phyloP scores from a whole-genome alignment of 2,329 filamentous ascomycete genomes.

The Talaromyces albobiverticillius region DNA sequence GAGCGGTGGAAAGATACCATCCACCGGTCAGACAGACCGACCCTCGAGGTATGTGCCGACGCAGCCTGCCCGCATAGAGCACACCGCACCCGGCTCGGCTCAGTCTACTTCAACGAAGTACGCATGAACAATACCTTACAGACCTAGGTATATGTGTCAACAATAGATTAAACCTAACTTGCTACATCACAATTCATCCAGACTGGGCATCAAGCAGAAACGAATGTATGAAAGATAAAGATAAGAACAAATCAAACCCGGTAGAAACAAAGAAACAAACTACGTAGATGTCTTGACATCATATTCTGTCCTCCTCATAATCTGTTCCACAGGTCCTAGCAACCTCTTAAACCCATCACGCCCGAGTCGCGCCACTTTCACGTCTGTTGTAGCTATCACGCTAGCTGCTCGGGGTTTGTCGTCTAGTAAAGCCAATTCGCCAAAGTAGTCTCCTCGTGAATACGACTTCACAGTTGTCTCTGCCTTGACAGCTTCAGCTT shows the following conservation, averaged over 20 bases:
- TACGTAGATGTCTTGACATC: conserved; percentile 25
- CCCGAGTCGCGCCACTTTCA: conserved; percentile 88
- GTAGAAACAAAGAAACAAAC: neutral
- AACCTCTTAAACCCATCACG: conserved; percentile 94
- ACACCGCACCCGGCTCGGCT: no score
- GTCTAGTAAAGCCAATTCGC: conserved; percentile 88
- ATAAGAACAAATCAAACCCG: neutral
- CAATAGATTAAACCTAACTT: neutral
- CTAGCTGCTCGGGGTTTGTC: conserved; percentile 91
- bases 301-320: conserved; percentile 71
- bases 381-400: conserved; percentile 76
- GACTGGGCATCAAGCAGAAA: neutral
- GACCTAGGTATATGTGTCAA: neutral
- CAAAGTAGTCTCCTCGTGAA: conserved; percentile 92
- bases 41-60: no score
- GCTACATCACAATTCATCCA: neutral
- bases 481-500: conserved; percentile 83
- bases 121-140: no score
- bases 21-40: no score
- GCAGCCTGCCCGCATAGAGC: no score
- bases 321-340: conserved; percentile 87
- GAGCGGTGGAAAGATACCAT: no score
- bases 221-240: neutral
- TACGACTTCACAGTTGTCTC: conserved; percentile 75
- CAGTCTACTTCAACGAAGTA: no score